These are phyloP conservation scores for Cyberlindnera petersonii DNA, from an alignment of 805 yeast genomes.

Conservation along the genomic window DNA sequence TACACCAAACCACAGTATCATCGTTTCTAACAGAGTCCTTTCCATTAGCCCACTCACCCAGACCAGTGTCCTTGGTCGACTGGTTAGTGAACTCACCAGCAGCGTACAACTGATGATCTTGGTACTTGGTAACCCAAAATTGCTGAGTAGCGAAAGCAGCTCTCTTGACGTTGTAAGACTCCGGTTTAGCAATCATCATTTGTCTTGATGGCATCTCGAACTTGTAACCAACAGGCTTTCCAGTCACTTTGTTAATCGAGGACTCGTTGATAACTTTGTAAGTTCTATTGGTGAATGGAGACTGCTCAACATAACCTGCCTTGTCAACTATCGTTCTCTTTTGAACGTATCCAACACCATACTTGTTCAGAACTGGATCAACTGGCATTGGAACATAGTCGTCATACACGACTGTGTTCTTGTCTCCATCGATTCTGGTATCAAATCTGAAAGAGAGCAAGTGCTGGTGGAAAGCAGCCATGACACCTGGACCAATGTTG, in stretches of 20 bases:
- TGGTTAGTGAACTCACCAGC: slow-evolving; percentile 89
- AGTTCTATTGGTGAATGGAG: slow-evolving; percentile 71
- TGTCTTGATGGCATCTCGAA: slow-evolving; percentile 70
- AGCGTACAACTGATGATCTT: slow-evolving; percentile 67
- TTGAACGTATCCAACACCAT: slow-evolving; percentile 64
- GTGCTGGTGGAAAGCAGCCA: slow-evolving; percentile 86
- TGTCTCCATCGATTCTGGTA: slow-evolving; percentile 78
- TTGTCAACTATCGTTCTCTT: slow-evolving; percentile 64
- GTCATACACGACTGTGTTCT: slow-evolving; percentile 67
- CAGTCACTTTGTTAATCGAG: slow-evolving; percentile 62
- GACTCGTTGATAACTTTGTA: slow-evolving; percentile 73
- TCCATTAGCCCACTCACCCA: slow-evolving; percentile 68
- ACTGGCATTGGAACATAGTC: slow-evolving; percentile 61
- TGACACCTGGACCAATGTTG: slow-evolving; percentile 70
- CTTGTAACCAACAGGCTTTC: slow-evolving; percentile 74
- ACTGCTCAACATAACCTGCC: slow-evolving; percentile 68
- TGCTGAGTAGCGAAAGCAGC: slow-evolving; percentile 75
- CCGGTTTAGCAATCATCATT: slow-evolving; percentile 63
- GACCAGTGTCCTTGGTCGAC: slow-evolving; percentile 65
- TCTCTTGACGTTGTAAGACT: slow-evolving; percentile 63
- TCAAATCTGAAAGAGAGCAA: slow-evolving; percentile 75
- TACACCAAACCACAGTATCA: slow-evolving; percentile 77
- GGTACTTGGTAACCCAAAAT: slow-evolving; percentile 77
- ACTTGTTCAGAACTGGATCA: slow-evolving; percentile 53
- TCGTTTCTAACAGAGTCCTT: slow-evolving; percentile 66